phyloP scores from a whole-genome alignment of 1,284 basidiomycete genomes.

The Melampsora americana region DNA sequence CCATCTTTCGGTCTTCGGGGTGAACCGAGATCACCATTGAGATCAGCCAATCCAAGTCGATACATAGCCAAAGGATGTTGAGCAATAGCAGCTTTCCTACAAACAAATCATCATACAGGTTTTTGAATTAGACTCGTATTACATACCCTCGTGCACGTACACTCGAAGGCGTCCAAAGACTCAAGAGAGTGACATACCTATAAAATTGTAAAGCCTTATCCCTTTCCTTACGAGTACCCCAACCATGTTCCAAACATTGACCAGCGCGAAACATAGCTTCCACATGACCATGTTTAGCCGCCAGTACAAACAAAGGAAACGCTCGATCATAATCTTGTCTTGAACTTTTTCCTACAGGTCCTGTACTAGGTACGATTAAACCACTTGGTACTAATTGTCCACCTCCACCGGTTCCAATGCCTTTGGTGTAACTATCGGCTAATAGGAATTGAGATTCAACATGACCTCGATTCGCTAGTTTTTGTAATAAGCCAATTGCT shows the following conservation, averaged over 20 bases:
- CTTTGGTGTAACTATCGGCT: conserved; percentile 95
- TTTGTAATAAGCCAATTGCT: conserved; percentile 78
- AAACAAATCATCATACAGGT: background rate
- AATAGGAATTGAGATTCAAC: conserved; percentile 93
- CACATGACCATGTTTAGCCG: conserved; percentile 96
- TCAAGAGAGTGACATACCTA: conserved; percentile 56
- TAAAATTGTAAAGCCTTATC: conserved; percentile 91
- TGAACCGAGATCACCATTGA: conserved; percentile 89
- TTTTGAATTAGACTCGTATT: background rate
- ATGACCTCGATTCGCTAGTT: conserved; percentile 88
- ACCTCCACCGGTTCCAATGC: conserved; percentile 63
- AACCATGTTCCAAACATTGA: conserved; percentile 97
- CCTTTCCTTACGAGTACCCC: conserved; percentile 89
- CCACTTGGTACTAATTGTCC: background rate
- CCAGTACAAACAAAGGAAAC: conserved; percentile 90
- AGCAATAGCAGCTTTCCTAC: conserved; percentile 80
- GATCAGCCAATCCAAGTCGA: conserved; percentile 87
- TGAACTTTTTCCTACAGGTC: conserved; percentile 54
- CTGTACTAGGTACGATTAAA: background rate
- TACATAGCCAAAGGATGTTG: conserved; percentile 94
- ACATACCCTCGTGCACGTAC: too few species aligned
- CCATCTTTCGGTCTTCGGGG: conserved; percentile 87
- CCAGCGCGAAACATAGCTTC: conserved; percentile 94
- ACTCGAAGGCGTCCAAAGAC: too few species aligned
- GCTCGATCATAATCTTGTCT: conserved; percentile 96